Evolutionary conservation across 2,329 filamentous ascomycete species (phyloP).

Genomic region (Paraphoma chrysanthemicola): DNA sequence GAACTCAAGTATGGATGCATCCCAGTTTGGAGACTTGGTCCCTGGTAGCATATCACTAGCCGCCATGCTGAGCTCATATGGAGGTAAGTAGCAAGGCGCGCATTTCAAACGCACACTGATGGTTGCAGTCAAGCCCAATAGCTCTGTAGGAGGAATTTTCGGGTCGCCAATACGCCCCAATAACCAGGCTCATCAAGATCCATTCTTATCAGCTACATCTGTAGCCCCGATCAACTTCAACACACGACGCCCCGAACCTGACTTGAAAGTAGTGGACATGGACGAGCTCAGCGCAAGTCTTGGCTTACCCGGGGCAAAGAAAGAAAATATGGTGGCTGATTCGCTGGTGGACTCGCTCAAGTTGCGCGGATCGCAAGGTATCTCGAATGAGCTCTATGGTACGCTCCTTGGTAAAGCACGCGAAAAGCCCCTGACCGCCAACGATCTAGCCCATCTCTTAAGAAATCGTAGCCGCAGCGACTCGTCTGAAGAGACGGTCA

Average conservation of each 20-base stretch:
- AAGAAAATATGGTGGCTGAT: neutral
- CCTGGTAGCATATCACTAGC: too few relatives aligned
- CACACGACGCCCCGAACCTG: neutral
- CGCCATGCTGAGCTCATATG: neutral
- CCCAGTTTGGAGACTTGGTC: neutral
- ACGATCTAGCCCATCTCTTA: conserved; percentile 23
- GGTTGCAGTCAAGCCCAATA: neutral
- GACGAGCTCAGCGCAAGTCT: conserved; percentile 24
- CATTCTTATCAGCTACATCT: too few relatives aligned
- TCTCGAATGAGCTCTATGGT: conserved; percentile 14
- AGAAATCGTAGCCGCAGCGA: conserved; percentile 1
- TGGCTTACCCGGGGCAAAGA: conserved; percentile 14
- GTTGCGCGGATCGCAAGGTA: conserved; percentile 3
- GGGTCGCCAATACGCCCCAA: neutral
- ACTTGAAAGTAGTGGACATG: conserved; percentile 12
- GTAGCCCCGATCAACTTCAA: neutral
- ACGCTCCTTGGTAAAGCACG: conserved; percentile 30
- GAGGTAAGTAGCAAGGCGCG: neutral
- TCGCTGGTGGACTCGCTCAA: conserved; percentile 4
- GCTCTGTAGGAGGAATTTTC: neutral
- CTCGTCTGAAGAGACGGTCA: neutral
- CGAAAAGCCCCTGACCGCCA: conserved; percentile 27
- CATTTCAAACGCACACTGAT: neutral
- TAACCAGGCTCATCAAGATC: too few relatives aligned
- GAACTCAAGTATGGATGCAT: neutral